Base-by-base conservation (phyloP, 208 protist species). In the Leishmania amazonensis region DNA sequence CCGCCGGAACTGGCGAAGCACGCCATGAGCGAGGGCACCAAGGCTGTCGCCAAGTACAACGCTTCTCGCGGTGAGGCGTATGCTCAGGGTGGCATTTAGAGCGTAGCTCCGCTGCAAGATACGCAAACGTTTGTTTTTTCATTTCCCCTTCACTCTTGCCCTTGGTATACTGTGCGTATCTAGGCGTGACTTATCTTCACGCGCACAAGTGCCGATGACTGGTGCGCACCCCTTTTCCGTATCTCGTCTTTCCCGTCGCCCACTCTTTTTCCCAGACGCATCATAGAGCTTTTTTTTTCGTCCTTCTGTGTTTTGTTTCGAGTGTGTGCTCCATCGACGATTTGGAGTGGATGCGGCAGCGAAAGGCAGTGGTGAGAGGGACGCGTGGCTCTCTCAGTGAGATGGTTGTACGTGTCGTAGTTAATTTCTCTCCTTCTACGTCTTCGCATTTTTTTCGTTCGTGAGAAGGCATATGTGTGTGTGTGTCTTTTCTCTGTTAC, bases 1-100 rank as follows among this genome's bases (percentile, higher is more conserved):
- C 98, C 99, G 72, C 98, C 99, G 81, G 99, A 99, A 89, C 93
- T 99, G 28, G 97, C 99, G 57, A 99, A 99, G 91, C 99, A 99
- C 83, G 99, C 99, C 77, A 99, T 99, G 88, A 99, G 98, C 65
- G 99, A 99, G 92, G 99, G 99, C 71, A 99, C 98, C 65, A 99
- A 99, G 95, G 99, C 99, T 17, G 99, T 99, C 13, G 98, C 97
- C 85, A 99, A 99, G 93, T 99, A 96, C 86, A 96, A 96, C 84
- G 88, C 88, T 4, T 96, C 92, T 38, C 89, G 93, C 45, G 92
- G 94, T 54, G 94, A 96, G 83, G 87, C 89, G 1, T 94, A 93
- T 86, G 83, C 88, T 19, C 93, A 96, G 88, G 88, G 85, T 40
- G 82, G 77, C 24, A 87, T 93, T 65, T 92, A 90, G 72, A 76